phyloP scores from a whole-genome alignment of 23 red algal genomes.

The Chondrus crispus region DNA sequence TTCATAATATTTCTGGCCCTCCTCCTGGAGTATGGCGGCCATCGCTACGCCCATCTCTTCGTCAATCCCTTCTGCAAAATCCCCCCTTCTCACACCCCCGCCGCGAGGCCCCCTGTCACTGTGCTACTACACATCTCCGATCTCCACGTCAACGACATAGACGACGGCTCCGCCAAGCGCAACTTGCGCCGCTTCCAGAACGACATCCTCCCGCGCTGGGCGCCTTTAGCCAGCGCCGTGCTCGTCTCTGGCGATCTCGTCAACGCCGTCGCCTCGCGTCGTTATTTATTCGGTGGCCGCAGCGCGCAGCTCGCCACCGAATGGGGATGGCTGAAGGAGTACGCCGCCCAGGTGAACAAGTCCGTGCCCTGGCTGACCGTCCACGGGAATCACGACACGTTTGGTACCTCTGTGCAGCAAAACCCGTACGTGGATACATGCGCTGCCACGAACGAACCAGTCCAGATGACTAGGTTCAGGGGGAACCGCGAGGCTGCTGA shows the following conservation, averaged over 20 bases:
- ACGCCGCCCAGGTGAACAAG: conserved; percentile 1
- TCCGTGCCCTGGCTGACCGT: conserved; percentile 49
- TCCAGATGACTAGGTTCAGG: not conserved
- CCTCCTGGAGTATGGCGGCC: conserved; percentile 45
- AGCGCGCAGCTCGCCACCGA: conserved; percentile 36
- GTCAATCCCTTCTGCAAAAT: conserved; percentile 25
- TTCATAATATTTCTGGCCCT: not conserved
- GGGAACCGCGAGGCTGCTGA: too few relatives aligned
- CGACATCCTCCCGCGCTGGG: conserved; percentile 17
- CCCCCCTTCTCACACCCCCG: not conserved
- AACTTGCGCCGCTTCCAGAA: not conserved
- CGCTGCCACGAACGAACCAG: not conserved
- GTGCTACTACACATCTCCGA: conserved; percentile 50
- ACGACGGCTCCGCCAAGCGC: too few relatives aligned
- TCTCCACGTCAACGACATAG: conserved; percentile 37
- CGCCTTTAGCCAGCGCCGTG: not conserved
- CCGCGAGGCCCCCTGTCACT: not conserved
- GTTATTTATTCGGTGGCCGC: conserved; percentile 8
- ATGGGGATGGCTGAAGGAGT: conserved; percentile 20
- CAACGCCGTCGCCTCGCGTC: conserved; percentile 20
- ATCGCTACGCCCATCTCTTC: conserved; percentile 9
- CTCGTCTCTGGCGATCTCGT: conserved; percentile 59
- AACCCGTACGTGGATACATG: not conserved
- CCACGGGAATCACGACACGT: conserved; percentile 55
- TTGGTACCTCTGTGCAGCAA: not conserved